These are phyloP conservation scores for Caryopteris hybrid DNA, from an alignment of 305 asterid species.

Conservation along the genomic window DNA sequence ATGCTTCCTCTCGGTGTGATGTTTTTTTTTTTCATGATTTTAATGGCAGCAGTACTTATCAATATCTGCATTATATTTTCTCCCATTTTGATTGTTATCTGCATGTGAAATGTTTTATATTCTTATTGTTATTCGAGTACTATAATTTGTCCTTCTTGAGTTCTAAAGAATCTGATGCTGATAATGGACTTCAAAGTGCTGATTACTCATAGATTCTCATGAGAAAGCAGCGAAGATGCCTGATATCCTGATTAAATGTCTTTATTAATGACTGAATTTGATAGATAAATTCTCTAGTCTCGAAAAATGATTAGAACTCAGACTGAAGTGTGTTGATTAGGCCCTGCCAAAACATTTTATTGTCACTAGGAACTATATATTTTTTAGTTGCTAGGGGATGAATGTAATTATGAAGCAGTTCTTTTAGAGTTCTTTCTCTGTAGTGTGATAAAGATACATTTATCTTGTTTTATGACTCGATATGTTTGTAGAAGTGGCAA, in stretches of 20 bases:
- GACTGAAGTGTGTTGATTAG: neutral
- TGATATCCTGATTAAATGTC: neutral
- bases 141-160: neutral
- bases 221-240: too few species aligned
- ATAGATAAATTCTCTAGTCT: neutral
- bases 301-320: neutral
- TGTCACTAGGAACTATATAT: neutral
- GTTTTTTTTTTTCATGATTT: neutral
- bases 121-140: neutral
- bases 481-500: neutral
- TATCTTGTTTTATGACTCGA: neutral
- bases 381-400: neutral
- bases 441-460: neutral
- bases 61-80: neutral
- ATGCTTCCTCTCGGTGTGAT: neutral
- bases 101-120: neutral
- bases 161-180: neutral
- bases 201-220: neutral
- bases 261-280: neutral
- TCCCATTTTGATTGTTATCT: neutral
- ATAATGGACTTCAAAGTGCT: neutral
- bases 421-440: neutral
- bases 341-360: neutral
- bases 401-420: neutral
- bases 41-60: too few species aligned